Conservation (phyloP, 352 stramenopile genomes). For the Globisporangium cystogenes region DNA sequence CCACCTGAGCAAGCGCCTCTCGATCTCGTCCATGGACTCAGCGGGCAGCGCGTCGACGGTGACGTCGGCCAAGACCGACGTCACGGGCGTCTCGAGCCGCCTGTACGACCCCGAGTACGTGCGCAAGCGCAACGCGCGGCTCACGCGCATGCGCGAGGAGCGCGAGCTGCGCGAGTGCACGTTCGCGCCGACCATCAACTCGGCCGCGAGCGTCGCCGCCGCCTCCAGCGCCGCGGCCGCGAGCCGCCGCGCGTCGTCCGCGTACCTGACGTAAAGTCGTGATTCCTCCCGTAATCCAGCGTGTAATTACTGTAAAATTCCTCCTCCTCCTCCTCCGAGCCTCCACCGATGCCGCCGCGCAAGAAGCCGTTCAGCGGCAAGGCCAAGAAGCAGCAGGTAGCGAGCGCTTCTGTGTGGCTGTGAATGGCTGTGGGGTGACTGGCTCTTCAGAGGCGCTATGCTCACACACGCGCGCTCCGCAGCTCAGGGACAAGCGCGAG, state of each 20-base stretch:
- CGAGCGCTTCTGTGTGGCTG: too few relatives aligned
- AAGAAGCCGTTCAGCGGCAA: slow-evolving; percentile 87
- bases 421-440: neutral
- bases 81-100: slow-evolving; percentile 67
- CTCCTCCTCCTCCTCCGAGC: too few relatives aligned
- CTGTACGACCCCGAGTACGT: slow-evolving; percentile 86
- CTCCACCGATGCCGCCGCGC: slow-evolving; percentile 35
- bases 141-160: slow-evolving; percentile 73
- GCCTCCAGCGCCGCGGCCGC: neutral
- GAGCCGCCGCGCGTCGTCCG: slow-evolving; percentile 9
- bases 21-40: slow-evolving; percentile 63
- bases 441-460: neutral
- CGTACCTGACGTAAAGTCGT: slow-evolving; percentile 10
- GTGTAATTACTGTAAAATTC: too few relatives aligned
- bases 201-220: slow-evolving; percentile 17
- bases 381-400: slow-evolving; percentile 84
- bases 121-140: slow-evolving; percentile 63
- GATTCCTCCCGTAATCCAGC: too few relatives aligned
- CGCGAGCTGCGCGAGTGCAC: slow-evolving; percentile 79
- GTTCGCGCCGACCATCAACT: slow-evolving; percentile 66
- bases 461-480: neutral
- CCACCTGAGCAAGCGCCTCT: slow-evolving; percentile 34
- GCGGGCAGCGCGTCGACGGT: slow-evolving; percentile 45
- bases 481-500: slow-evolving; percentile 76
- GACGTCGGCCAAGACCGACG: slow-evolving; percentile 72